phyloP scores from a whole-genome alignment of 2,329 filamentous ascomycete species.

The Cadophora luteo-olivacea region DNA sequence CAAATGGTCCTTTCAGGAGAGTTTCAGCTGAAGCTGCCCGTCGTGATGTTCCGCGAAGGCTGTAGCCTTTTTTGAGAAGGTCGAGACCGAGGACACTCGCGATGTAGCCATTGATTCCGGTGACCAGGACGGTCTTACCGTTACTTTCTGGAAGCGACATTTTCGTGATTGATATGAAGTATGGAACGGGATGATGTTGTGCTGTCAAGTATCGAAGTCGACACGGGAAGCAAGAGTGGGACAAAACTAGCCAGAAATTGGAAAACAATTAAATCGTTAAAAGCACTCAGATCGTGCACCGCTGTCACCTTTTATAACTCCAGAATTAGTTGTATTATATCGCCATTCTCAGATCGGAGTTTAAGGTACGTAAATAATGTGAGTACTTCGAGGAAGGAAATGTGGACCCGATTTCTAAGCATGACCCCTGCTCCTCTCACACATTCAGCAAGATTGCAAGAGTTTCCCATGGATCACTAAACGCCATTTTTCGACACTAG shows the following conservation, averaged over 20 bases:
- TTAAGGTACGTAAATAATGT: neutral
- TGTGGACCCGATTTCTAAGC: neutral
- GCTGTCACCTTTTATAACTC: neutral
- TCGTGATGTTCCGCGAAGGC: constrained; percentile 43
- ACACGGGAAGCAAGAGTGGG: neutral
- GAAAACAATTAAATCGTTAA: neutral
- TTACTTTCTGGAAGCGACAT: constrained; percentile 40
- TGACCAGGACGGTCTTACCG: constrained; percentile 43
- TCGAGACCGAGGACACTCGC: constrained; percentile 41
- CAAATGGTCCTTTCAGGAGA: constrained; percentile 40
- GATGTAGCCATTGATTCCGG: constrained; percentile 46
- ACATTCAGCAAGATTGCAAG: too few species aligned
- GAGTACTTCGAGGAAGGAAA: neutral
- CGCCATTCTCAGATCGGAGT: too few species aligned
- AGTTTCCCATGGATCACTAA: neutral
- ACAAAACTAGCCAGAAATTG: neutral
- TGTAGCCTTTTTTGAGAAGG: constrained; percentile 42
- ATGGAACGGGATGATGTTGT: neutral
- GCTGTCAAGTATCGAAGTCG: neutral
- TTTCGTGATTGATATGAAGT: neutral
- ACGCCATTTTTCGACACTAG: neutral
- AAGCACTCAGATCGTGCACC: neutral
- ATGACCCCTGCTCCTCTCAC: neutral
- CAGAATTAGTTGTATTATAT: too few species aligned
- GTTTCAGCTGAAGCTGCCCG: constrained; percentile 33